phyloP scores from a whole-genome alignment of 2,329 filamentous ascomycete genomes.

The Pochonia chlamydosporia region DNA sequence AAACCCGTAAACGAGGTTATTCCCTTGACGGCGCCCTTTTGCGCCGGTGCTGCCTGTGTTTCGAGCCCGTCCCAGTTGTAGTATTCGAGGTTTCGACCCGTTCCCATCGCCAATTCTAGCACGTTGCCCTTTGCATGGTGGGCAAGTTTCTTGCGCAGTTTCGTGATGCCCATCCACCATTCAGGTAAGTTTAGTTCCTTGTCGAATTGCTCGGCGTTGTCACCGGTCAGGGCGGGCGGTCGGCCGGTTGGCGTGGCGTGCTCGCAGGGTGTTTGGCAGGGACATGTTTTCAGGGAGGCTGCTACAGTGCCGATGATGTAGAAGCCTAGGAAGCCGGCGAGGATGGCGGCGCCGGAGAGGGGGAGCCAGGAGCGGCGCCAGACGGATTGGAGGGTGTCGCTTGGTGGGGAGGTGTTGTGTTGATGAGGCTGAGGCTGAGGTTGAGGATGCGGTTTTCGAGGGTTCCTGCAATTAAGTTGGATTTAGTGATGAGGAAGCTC shows the following conservation, averaged over 20 bases:
- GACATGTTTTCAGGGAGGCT: conserved; percentile 25
- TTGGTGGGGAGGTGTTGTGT: too few relatives aligned
- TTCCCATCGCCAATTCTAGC: conserved; percentile 57
- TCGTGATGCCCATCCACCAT: conserved; percentile 48
- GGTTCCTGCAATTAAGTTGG: conserved; percentile 1
- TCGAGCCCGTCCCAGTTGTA: conserved; percentile 48
- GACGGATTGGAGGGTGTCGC: conserved; percentile 28
- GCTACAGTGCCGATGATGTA: conserved; percentile 37
- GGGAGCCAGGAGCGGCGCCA: conserved; percentile 35
- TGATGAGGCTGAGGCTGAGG: conserved; percentile 14
- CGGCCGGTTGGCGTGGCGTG: conserved; percentile 41
- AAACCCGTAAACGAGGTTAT: conserved; percentile 55
- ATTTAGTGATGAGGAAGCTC: neutral
- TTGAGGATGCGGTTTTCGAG: conserved; percentile 3
- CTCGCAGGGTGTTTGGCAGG: conserved; percentile 20
- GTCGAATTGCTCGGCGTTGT: conserved; percentile 52
- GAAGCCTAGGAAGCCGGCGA: conserved; percentile 40
- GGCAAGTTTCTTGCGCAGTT: conserved; percentile 44
- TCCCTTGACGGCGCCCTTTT: conserved; percentile 10
- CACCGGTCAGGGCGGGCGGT: conserved; percentile 38
- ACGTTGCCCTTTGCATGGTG: conserved; percentile 47
- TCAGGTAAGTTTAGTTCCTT: conserved; percentile 52
- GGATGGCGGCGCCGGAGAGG: conserved; percentile 40
- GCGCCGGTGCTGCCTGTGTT: neutral
- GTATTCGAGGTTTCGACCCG: conserved; percentile 54